These are phyloP conservation scores for Ogataea kodamae DNA, from an alignment of 805 yeast species.

Conservation along the genomic window DNA sequence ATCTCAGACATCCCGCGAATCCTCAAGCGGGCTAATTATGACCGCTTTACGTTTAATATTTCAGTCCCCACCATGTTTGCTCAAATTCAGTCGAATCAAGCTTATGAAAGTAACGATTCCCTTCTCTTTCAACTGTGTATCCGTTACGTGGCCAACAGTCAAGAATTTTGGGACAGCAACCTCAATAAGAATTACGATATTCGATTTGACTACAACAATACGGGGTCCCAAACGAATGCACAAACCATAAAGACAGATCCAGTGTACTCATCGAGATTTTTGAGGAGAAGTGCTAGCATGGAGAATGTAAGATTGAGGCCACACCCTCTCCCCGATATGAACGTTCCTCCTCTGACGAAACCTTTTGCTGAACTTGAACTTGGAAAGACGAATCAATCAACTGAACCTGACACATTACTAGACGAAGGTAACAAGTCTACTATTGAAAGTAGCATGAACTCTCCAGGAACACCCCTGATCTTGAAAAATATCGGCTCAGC, in stretches of 20 bases:
- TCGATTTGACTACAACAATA: conserved; percentile 23
- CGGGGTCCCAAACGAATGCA: not conserved
- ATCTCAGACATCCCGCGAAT: conserved; percentile 51
- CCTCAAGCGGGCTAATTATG: conserved; percentile 52
- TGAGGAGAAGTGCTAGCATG: conserved; percentile 27
- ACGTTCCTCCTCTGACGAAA: conserved; percentile 5
- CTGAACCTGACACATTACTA: conserved; percentile 1
- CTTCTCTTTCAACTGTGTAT: conserved; percentile 48
- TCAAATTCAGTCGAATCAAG: conserved; percentile 22
- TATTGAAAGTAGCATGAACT: conserved; percentile 16
- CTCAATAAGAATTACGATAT: conserved; percentile 53
- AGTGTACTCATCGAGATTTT: conserved; percentile 18
- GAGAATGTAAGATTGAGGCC: conserved; percentile 14
- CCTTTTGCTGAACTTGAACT: conserved; percentile 10
- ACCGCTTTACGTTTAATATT: conserved; percentile 67
- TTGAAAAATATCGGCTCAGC: conserved; percentile 19
- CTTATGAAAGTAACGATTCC: conserved; percentile 19
- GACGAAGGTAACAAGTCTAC: conserved; percentile 6
- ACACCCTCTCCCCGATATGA: conserved; percentile 3
- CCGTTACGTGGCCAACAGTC: conserved; percentile 44
- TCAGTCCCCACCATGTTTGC: conserved; percentile 42
- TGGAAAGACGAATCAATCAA: conserved; percentile 1
- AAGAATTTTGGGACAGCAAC: conserved; percentile 81
- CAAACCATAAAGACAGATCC: conserved; percentile 5
- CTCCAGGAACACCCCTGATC: conserved; percentile 26